Percentiles rank a stretch among this genome's conserved stretches.
phyloP scores from a whole-genome alignment of 306 rosid species.

The Echinosophora koreensis region DNA sequence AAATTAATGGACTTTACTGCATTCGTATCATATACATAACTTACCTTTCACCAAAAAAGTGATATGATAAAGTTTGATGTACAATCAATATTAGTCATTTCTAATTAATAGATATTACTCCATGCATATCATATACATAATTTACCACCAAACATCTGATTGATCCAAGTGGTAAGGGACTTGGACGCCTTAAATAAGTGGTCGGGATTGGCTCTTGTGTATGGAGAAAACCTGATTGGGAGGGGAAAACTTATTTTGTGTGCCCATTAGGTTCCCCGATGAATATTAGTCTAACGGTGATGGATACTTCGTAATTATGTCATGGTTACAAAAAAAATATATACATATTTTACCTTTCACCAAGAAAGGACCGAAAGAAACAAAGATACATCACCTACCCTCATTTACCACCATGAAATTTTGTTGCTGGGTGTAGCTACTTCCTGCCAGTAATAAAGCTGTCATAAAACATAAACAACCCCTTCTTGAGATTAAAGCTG shows the following conservation, averaged over 20 bases:
- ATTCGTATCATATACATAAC: background rate
- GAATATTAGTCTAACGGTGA: too few species aligned
- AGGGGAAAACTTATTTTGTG: too few species aligned
- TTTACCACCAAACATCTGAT: too few species aligned
- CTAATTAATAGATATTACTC: slow-evolving; percentile 2
- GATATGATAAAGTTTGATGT: background rate
- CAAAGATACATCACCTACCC: slow-evolving; percentile 28
- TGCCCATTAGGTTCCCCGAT: too few species aligned
- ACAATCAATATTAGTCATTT: background rate
- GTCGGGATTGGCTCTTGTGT: too few species aligned
- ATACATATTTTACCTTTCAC: background rate
- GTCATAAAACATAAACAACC: background rate
- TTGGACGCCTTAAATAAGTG: too few species aligned
- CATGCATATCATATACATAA: background rate
- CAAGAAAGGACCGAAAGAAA: background rate
- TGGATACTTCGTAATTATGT: too few species aligned
- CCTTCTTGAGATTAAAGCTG: slow-evolving; percentile 13
- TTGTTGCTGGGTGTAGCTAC: slow-evolving; percentile 18
- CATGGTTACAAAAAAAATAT: too few species aligned
- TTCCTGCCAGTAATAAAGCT: slow-evolving; percentile 32
- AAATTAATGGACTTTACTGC: background rate
- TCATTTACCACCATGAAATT: slow-evolving; percentile 26
- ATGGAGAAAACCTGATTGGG: too few species aligned
- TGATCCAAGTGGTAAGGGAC: too few species aligned
- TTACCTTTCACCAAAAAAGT: background rate